Percentiles rank a stretch among this genome's conserved stretches.
phyloP scores from a whole-genome alignment of 805 yeast species.

The Myxozyma udenii region DNA sequence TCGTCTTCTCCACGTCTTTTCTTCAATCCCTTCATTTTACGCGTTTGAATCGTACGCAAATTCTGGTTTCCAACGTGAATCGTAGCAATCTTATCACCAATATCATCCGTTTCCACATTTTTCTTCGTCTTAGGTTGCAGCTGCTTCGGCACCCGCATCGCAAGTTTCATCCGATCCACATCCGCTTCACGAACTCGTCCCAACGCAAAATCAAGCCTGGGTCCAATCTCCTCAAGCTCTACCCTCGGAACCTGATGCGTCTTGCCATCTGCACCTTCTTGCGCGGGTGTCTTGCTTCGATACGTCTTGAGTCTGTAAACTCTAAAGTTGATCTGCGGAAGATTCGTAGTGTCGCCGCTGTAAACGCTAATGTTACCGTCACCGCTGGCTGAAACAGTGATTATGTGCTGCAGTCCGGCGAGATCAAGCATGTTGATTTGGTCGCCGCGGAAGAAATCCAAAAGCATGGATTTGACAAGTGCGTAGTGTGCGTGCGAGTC shows the following conservation, averaged over 20 bases:
- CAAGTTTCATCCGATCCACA: conserved; percentile 89
- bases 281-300: conserved; percentile 63
- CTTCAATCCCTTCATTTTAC: conserved; percentile 98
- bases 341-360: conserved; percentile 29
- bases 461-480: conserved; percentile 80
- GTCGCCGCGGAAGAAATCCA: conserved; percentile 83
- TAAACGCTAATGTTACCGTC: conserved; percentile 39
- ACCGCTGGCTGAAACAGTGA: conserved; percentile 69
- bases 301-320: conserved; percentile 82
- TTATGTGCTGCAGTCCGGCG: conserved; percentile 89
- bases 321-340: conserved; percentile 84
- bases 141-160: conserved; percentile 74
- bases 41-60: conserved; percentile 81
- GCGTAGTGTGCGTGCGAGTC: conserved; percentile 82
- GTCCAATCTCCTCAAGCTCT: conserved; percentile 92
- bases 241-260: conserved; percentile 92
- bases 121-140: conserved; percentile 77
- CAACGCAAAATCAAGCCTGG: conserved; percentile 85
- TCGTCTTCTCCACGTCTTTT: conserved; percentile 52
- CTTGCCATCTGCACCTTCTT: neutral
- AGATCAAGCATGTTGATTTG: conserved; percentile 61
- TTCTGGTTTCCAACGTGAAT: conserved; percentile 96
- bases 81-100: conserved; percentile 97
- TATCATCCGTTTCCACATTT: conserved; percentile 78
- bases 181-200: conserved; percentile 82